Percentiles rank a stretch among this genome's conserved stretches.
phyloP scores from a whole-genome alignment of 345 rosid genomes.

The Psidium friedrichsthalianum region DNA sequence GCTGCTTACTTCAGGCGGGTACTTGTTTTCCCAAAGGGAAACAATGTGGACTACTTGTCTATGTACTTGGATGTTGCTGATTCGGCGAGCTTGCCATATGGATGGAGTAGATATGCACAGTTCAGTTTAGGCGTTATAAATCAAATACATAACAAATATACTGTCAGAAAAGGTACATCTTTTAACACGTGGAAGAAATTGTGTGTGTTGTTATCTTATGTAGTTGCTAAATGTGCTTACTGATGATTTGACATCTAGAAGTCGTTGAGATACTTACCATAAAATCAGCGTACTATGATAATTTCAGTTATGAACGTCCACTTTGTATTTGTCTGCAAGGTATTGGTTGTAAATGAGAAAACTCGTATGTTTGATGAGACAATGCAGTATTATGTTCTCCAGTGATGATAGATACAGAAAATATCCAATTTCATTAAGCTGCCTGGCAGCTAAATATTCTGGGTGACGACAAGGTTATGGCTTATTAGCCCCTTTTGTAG shows the following conservation, averaged over 20 bases:
- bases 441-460: not conserved
- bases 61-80: conserved; percentile 98
- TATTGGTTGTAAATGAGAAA: not conserved
- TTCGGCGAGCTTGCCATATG: conserved; percentile 64
- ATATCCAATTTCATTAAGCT: not conserved
- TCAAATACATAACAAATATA: conserved; percentile 60
- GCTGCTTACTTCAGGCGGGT: conserved; percentile 53
- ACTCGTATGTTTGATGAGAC: not conserved
- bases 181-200: not conserved
- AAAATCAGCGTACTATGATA: not conserved
- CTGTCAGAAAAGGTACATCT: conserved; percentile 73
- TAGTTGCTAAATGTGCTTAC: not conserved
- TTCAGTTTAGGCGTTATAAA: conserved; percentile 82
- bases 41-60: conserved; percentile 85
- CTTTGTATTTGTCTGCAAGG: not conserved
- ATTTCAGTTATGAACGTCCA: not conserved
- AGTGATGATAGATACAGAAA: not conserved
- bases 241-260: not conserved
- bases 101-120: conserved; percentile 93
- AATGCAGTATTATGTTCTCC: not conserved
- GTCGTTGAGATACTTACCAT: not conserved
- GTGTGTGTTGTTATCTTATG: not conserved
- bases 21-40: conserved; percentile 79
- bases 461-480: not conserved
- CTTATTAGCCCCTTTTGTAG: not conserved